Base-by-base conservation (phyloP, 306 rosid genomes). In the Pterocarpus macrocarpus region DNA sequence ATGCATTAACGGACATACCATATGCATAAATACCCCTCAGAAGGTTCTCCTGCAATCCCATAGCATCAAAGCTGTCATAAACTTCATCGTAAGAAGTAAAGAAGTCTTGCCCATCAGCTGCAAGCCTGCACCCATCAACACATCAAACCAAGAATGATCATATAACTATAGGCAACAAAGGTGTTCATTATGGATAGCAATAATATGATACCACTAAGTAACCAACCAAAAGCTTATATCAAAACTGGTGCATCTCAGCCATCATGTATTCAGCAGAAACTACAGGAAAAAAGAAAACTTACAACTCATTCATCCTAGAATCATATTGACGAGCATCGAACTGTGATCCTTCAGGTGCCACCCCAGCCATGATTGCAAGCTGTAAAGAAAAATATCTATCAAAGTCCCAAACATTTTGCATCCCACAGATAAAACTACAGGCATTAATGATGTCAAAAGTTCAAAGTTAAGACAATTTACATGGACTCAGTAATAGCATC, bases 261-360 rank as follows among this genome's bases (percentile, higher is more conserved):
- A 22, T 22, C 28, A 38, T 28, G 43, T 38, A 81, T 43, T 59
- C 65, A 77, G 56, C 41, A 32, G 10, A 22, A 39, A 73, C 53
- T 14, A 57, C 8, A 39, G 57, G 55, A 0, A 32, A 32, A 38
- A 39, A n/a, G 38, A 61, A 55, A 81, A 79, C 92, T 76, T 74
- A 89, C 97, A 91, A 55, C 76, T 91, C 94, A 52, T 5, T 88
- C 97, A 90, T 91, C 84, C 88, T 88, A 30, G 92, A 36, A 88
- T 91, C 94, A 38, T 2, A 38, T 38, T 38, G 41, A 38, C 41
- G 41, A 38, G 41, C 41, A 38, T 38, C 41, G 5, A 78, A 69
- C 85, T 90, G 89, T 1, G 94, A 86, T 81, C 94, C 97, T 81
- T 91, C 94, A 74, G 28, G 28, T 22, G 68, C 86, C 52, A 64